Evolutionary conservation across 2,329 filamentous ascomycete genomes (phyloP).

Genomic region (Fusarium sp.): DNA sequence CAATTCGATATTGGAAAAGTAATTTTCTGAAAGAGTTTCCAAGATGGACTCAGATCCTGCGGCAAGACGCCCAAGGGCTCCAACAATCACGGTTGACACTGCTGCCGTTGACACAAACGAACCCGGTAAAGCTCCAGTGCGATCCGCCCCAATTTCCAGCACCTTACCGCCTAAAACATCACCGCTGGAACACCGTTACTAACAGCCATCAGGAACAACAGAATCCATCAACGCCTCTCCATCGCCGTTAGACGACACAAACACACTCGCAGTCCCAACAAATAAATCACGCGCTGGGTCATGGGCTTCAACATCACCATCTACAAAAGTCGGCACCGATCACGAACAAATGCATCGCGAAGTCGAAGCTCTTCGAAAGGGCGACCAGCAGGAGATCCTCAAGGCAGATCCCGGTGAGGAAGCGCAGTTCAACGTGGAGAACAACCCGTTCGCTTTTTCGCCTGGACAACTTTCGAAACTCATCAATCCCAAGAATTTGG

Average conservation of each 20-base stretch:
- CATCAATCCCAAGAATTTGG: slow-evolving; percentile 84
- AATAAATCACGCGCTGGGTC: slow-evolving; percentile 30
- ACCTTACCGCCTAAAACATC: not conserved
- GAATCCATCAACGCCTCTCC: slow-evolving; percentile 35
- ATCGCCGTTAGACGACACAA: slow-evolving; percentile 28
- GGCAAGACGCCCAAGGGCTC: slow-evolving; percentile 28
- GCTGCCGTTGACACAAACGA: slow-evolving; percentile 36
- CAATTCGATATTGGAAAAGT: not conserved
- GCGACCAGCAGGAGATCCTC: slow-evolving; percentile 55
- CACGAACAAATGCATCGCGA: slow-evolving; percentile 32
- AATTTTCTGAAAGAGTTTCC: not conserved
- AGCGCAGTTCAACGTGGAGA: slow-evolving; percentile 74
- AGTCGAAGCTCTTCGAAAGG: slow-evolving; percentile 30
- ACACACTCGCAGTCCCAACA: slow-evolving; percentile 32
- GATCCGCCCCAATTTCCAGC: slow-evolving; percentile 2
- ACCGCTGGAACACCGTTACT: not conserved
- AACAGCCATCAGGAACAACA: not conserved
- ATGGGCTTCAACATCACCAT: slow-evolving; percentile 32
- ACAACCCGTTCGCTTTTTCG: slow-evolving; percentile 85
- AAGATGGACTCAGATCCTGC: slow-evolving; percentile 30
- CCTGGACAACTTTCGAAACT: slow-evolving; percentile 85
- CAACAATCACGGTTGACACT: slow-evolving; percentile 40
- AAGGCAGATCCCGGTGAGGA: slow-evolving; percentile 78
- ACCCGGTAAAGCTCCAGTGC: slow-evolving; percentile 40
- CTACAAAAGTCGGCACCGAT: slow-evolving; percentile 38